These are phyloP conservation scores for Puya raimondii DNA, from an alignment of 176 grass and related monocot genomes.

Conservation along the genomic window DNA sequence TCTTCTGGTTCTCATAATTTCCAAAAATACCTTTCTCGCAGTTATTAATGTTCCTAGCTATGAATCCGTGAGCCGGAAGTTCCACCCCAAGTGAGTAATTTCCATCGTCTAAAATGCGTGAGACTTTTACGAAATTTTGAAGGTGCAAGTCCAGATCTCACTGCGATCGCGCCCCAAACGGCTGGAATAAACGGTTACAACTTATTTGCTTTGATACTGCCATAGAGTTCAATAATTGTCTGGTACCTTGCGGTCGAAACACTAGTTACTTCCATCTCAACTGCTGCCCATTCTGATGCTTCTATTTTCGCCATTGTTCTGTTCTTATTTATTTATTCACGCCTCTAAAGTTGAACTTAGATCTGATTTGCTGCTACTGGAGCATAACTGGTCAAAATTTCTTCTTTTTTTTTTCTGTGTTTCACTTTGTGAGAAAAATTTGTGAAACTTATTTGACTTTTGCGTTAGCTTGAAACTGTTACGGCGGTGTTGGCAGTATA, in stretches of 20 bases:
- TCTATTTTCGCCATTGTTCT: too few relatives aligned
- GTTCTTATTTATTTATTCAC: too few relatives aligned
- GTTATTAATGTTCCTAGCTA: slow-evolving; percentile 70
- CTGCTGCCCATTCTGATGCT: too few relatives aligned
- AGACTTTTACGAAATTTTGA: slow-evolving; percentile 10
- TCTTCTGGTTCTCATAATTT: slow-evolving; percentile 5
- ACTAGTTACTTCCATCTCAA: too few relatives aligned
- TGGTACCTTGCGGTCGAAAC: not conserved
- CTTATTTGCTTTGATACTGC: slow-evolving; percentile 2
- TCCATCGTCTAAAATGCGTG: not conserved
- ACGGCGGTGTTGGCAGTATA: too few relatives aligned
- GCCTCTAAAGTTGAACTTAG: too few relatives aligned
- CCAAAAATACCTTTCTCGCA: slow-evolving; percentile 22
- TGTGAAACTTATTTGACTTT: too few relatives aligned
- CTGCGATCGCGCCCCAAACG: slow-evolving; percentile 12
- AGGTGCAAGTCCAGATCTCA: slow-evolving; percentile 4
- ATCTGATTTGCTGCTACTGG: too few relatives aligned
- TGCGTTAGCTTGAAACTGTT: too few relatives aligned
- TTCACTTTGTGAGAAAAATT: too few relatives aligned
- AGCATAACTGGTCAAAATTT: too few relatives aligned
- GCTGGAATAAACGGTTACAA: slow-evolving; percentile 13
- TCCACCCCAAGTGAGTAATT: slow-evolving; percentile 29
- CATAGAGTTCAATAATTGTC: slow-evolving; percentile 11
- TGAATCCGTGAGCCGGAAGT: slow-evolving; percentile 59
- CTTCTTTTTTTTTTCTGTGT: too few relatives aligned